A percentile compares a stretch with the other conserved stretches of the same genome.
These are phyloP conservation scores for Malus orientalis DNA, from an alignment of 306 rosid genomes.

Conservation along the genomic window DNA sequence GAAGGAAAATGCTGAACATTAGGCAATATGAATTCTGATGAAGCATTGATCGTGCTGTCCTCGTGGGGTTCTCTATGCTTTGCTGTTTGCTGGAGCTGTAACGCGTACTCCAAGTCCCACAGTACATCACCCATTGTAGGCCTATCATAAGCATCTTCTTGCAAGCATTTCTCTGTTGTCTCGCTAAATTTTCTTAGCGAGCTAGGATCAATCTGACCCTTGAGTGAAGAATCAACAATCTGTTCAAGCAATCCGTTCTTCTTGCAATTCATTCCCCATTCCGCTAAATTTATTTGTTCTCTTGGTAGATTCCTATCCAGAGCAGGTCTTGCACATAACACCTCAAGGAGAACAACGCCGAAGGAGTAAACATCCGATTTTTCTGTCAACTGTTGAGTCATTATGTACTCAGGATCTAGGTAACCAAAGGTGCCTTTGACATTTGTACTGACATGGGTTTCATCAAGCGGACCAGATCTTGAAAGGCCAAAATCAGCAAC, in stretches of 20 bases:
- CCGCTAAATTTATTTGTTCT: conserved; percentile 42
- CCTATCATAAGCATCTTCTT: conserved; percentile 31
- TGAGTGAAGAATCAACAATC: conserved; percentile 34
- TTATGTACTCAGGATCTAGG: conserved; percentile 47
- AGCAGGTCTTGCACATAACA: conserved; percentile 42
- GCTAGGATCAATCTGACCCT: conserved; percentile 29
- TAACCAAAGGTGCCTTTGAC: conserved; percentile 52
- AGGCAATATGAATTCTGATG: conserved; percentile 12
- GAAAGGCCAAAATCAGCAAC: conserved; percentile 57
- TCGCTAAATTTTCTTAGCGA: conserved; percentile 46
- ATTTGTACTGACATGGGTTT: conserved; percentile 39
- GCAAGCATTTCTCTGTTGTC: conserved; percentile 36
- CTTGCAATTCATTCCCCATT: conserved; percentile 46
- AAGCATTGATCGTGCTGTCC: conserved; percentile 31
- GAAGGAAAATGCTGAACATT: conserved; percentile 19
- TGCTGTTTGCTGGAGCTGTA: conserved; percentile 43
- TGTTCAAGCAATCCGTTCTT: conserved; percentile 34
- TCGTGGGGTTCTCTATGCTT: conserved; percentile 27
- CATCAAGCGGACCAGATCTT: conserved; percentile 28
- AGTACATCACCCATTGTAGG: conserved; percentile 45
- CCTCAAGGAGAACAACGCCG: conserved; percentile 46
- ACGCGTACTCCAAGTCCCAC: conserved; percentile 52
- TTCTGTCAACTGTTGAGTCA: conserved; percentile 35
- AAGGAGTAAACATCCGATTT: conserved; percentile 53
- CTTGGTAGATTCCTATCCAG: conserved; percentile 30